Evolutionary conservation across 1,284 basidiomycete genomes (phyloP).

Genomic region (Hymenochaete sp.): DNA sequence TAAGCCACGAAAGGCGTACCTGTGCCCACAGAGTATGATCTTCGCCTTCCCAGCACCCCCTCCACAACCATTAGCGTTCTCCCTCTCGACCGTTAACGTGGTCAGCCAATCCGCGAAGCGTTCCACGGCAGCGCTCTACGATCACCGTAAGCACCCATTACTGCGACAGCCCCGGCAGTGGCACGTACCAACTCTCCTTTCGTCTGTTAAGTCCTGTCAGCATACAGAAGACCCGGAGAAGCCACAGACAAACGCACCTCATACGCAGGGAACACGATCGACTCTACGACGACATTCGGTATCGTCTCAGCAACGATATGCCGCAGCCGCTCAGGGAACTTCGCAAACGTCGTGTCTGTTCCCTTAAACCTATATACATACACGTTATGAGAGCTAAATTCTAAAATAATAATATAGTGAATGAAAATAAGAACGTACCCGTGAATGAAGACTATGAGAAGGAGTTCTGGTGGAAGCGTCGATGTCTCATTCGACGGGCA

Average conservation of each 20-base stretch:
- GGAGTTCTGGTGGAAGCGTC: conserved; percentile 31
- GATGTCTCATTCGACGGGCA: too few species aligned
- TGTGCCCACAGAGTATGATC: conserved; percentile 87
- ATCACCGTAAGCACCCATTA: conserved; percentile 3
- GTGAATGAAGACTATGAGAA: conserved; percentile 42
- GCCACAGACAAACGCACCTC: conserved; percentile 44
- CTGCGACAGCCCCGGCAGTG: conserved; percentile 4
- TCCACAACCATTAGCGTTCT: conserved; percentile 57
- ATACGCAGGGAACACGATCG: conserved; percentile 81
- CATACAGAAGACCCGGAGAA: too few species aligned
- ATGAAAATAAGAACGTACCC: conserved; percentile 36
- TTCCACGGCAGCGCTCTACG: conserved; percentile 69
- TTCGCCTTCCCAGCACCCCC: conserved; percentile 73
- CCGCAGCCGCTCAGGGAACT: conserved; percentile 68
- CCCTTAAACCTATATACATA: conserved; percentile 53
- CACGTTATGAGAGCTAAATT: background rate
- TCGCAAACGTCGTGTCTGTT: conserved; percentile 67
- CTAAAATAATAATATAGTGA: conserved; percentile 3
- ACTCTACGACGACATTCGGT: conserved; percentile 51
- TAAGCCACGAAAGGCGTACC: conserved; percentile 36
- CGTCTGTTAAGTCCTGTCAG: conserved; percentile 39
- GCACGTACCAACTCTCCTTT: conserved; percentile 75
- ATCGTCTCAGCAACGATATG: conserved; percentile 65
- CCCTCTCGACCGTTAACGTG: conserved; percentile 67
- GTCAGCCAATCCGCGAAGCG: conserved; percentile 87